phyloP scores from a whole-genome alignment of 2,329 filamentous ascomycete species.

The Daldinia eschscholtzii region DNA sequence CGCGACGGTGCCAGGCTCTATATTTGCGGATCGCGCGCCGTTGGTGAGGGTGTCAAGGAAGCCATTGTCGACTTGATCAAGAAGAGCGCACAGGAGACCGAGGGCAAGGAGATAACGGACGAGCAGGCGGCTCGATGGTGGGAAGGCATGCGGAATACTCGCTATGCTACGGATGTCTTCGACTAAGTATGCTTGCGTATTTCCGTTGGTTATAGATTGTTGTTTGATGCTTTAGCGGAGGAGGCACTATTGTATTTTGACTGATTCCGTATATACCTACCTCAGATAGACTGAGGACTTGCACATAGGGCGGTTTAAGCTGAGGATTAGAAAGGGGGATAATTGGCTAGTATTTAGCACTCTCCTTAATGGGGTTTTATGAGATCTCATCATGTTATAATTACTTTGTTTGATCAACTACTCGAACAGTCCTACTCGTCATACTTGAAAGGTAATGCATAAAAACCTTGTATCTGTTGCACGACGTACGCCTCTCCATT shows the following conservation, averaged over 20 bases:
- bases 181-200: constrained; percentile 54
- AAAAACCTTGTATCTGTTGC: background rate
- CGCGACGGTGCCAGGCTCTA: constrained; percentile 66
- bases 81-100: constrained; percentile 42
- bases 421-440: background rate
- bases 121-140: constrained; percentile 62
- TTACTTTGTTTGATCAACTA: background rate
- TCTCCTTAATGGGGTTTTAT: background rate
- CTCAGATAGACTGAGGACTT: constrained; percentile 5
- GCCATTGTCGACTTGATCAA: constrained; percentile 54
- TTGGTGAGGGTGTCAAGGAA: constrained; percentile 63
- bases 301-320: background rate
- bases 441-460: background rate
- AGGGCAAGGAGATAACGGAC: constrained; percentile 52
- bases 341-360: background rate
- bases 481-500: background rate
- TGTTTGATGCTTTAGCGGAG: background rate
- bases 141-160: constrained; percentile 64
- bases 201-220: background rate
- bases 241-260: background rate
- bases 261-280: background rate
- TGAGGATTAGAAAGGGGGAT: background rate
- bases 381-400: too few relatives aligned
- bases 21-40: constrained; percentile 71
- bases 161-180: constrained; percentile 73